These are phyloP conservation scores for Nitzschia inconspicua DNA, from an alignment of 108 stramenopile genomes.

Conservation along the genomic window DNA sequence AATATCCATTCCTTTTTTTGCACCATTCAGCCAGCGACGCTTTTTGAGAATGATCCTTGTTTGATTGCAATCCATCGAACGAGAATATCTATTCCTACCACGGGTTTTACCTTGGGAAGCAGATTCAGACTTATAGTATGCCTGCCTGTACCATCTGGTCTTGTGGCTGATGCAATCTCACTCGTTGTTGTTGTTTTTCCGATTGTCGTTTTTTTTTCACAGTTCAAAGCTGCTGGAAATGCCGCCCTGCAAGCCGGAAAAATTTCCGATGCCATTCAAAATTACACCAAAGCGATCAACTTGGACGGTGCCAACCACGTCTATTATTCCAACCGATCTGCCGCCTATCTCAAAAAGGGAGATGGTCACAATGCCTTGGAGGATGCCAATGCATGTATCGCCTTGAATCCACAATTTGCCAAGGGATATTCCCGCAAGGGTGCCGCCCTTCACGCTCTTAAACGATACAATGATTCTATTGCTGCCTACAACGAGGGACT, in stretches of 20 bases:
- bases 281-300: conserved; percentile 95
- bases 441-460: conserved; percentile 92
- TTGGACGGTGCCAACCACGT: conserved; percentile 93
- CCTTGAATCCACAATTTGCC: conserved; percentile 78
- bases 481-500: conserved; percentile 92
- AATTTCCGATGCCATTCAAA: conserved; percentile 89
- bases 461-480: conserved; percentile 95
- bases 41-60: not conserved
- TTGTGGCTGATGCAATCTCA: too few species aligned
- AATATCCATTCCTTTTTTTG: not conserved
- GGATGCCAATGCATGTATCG: conserved; percentile 94
- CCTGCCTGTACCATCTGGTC: too few species aligned
- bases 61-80: not conserved
- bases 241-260: conserved; percentile 88
- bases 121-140: too few species aligned
- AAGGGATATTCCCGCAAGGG: conserved; percentile 95
- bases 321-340: conserved; percentile 96
- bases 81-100: not conserved
- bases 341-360: conserved; percentile 90
- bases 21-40: not conserved
- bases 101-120: not conserved
- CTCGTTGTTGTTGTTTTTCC: not conserved
- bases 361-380: conserved; percentile 92
- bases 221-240: conserved; percentile 89
- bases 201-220: not conserved